Evolutionary conservation across 2,329 filamentous ascomycete species (phyloP), one percentile per base, ranked within the genome.

Genomic region (Pseudovirgaria hyperparasitica): DNA sequence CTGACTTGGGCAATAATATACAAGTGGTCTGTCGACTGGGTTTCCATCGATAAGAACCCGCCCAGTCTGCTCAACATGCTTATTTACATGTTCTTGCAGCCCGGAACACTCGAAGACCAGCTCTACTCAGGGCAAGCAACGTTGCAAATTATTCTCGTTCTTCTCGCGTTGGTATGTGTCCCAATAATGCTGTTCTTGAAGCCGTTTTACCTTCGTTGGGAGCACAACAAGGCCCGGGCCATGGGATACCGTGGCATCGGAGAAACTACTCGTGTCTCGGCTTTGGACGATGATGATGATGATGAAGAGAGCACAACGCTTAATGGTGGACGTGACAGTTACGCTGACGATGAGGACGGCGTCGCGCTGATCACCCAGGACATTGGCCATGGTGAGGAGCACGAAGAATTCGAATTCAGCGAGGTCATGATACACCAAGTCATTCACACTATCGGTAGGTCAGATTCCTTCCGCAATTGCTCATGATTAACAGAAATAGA

Each of bases 381-480:
- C 48, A 72, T 92, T 40, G 62, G 51, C 8, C 57, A 56, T 19
- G 70, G 75, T 22, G 82, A 82, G 25, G 86, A 86, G 41, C 82
- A 94, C 42, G 86, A 90, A 46, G 90, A 98, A 50, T 98, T 98
- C 53, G 90, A 98, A 44, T 98, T 98, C 53, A 73, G 79, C 33
- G 90, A 98, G 55, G 72, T 85, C 37, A 94, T 98, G 85, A 98
- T 98, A 49, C 90, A 98, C 60, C 90, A 98, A 57, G 74, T 94
- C 52, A 98, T 98, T 48, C 92, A 96, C 63, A 96, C 87, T 11
- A 96, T 96, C 47, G 85, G 82, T 87, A 74, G 58, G 77, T 58
- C 40, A 19, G 5, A 10, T 26, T 14, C 3, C n/a, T 33, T 11
- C 19, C 19, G 17, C 16, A 12, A 20, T n/a, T 9, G 10, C 10